Conservation (phyloP, 176 grass and related monocot species). For the Aegilops speltoides region DNA sequence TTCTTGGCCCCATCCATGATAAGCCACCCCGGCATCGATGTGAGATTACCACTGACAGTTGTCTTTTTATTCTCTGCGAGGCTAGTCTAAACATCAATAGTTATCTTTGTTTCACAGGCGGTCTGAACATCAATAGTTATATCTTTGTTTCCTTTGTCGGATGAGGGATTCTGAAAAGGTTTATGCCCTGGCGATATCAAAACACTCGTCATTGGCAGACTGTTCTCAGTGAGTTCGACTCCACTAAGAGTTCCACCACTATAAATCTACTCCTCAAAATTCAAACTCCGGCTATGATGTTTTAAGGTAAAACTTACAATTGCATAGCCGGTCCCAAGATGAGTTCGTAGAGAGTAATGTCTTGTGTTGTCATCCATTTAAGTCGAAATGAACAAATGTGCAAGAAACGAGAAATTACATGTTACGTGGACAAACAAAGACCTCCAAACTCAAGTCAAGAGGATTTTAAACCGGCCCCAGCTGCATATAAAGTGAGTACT, state of each 20-base stretch:
- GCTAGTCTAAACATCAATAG: no score
- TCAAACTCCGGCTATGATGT: background rate
- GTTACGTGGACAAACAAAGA: background rate
- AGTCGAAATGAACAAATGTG: no score
- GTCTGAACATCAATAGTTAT: slow-evolving; percentile 55
- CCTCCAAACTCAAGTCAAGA: background rate
- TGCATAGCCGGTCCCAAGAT: no score
- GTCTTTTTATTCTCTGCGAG: slow-evolving; percentile 21
- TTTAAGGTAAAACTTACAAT: no score
- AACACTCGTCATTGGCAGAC: slow-evolving; percentile 61
- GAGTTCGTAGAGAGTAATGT: no score
- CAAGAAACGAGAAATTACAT: background rate
- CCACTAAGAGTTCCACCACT: background rate
- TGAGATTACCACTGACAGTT: no score
- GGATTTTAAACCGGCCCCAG: background rate
- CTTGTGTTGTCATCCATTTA: no score
- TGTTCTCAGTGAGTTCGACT: slow-evolving; percentile 46
- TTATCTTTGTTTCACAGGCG: no score
- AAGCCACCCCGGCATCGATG: no score
- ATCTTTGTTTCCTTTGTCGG: slow-evolving; percentile 51
- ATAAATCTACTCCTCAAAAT: slow-evolving; percentile 12
- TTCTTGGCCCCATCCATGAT: no score
- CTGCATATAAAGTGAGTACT: background rate
- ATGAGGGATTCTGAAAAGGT: slow-evolving; percentile 41
- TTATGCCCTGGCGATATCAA: slow-evolving; percentile 6